Conservation (phyloP, 1,284 basidiomycete species). For the Schizopora paradoxa region DNA sequence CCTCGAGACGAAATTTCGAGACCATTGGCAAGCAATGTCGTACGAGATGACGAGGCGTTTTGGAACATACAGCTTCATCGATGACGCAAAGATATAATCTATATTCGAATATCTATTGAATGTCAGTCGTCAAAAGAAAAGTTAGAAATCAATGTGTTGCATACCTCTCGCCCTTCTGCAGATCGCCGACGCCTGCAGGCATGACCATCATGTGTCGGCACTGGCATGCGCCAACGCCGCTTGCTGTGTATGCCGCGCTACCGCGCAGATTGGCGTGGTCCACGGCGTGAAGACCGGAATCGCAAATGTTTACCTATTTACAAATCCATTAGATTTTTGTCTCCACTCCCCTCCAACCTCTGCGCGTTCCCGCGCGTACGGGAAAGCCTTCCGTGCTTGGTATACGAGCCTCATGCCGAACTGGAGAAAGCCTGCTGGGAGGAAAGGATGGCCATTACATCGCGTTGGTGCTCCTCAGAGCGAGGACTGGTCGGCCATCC, state of each 20-base stretch:
- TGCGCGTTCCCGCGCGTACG: no score
- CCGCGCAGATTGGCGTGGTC: slow-evolving; percentile 4
- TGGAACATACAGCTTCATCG: not conserved
- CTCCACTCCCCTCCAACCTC: no score
- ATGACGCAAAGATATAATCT: slow-evolving; percentile 11
- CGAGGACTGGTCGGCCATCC: no score
- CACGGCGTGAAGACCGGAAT: slow-evolving; percentile 2
- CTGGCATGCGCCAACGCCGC: slow-evolving; percentile 8
- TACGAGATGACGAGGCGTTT: slow-evolving; percentile 7
- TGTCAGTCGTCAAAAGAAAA: not conserved
- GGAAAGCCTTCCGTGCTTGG: no score
- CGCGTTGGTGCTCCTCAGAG: no score
- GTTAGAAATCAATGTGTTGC: not conserved
- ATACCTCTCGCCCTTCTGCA: slow-evolving; percentile 14
- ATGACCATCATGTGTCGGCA: slow-evolving; percentile 18
- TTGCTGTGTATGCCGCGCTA: not conserved
- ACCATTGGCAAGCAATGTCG: slow-evolving; percentile 15
- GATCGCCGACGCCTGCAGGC: slow-evolving; percentile 14
- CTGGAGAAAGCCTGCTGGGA: no score
- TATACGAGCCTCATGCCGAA: no score
- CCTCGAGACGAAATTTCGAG: slow-evolving; percentile 6
- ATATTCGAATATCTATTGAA: slow-evolving; percentile 14
- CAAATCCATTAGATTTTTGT: no score
- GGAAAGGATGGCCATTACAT: no score
- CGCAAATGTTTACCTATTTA: slow-evolving; percentile 3